Conservation (phyloP, 192 early-diverging fungal genomes). For the Glomus cerebriforme region DNA sequence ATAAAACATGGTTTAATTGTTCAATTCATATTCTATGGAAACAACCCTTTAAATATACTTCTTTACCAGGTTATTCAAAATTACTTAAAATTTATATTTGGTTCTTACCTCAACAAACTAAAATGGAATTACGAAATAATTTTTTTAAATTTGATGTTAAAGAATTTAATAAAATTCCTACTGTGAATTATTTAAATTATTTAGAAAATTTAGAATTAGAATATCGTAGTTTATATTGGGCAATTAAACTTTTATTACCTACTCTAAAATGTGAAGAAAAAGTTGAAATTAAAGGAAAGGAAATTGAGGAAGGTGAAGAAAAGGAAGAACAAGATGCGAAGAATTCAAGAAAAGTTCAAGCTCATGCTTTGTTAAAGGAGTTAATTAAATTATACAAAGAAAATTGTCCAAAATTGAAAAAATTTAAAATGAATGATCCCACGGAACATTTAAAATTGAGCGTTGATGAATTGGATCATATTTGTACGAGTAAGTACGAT, state of each 20-base stretch:
- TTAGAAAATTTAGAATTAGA: not conserved
- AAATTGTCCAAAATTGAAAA: not conserved
- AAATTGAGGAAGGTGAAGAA: not conserved
- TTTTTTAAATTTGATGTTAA: not conserved
- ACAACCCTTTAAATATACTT: not conserved
- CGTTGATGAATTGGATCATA: not conserved
- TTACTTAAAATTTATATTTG: not conserved
- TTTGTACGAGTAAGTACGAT: not conserved
- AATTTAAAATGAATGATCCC: not conserved
- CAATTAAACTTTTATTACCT: not conserved
- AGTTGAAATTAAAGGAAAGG: not conserved
- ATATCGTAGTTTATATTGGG: not conserved
- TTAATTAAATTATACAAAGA: not conserved
- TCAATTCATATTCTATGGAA: not conserved
- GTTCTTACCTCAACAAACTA: not conserved
- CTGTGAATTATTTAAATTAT: not conserved
- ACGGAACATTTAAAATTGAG: not conserved
- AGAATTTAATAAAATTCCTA: not conserved
- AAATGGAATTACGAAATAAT: not conserved
- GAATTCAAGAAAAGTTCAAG: not conserved
- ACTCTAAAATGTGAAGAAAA: not conserved
- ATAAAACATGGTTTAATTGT: not conserved
- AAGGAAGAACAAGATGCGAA: not conserved
- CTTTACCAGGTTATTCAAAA: not conserved
- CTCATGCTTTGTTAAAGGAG: not conserved